Conservation (phyloP, 1,284 basidiomycete species). For the Puccinia hordei region DNA sequence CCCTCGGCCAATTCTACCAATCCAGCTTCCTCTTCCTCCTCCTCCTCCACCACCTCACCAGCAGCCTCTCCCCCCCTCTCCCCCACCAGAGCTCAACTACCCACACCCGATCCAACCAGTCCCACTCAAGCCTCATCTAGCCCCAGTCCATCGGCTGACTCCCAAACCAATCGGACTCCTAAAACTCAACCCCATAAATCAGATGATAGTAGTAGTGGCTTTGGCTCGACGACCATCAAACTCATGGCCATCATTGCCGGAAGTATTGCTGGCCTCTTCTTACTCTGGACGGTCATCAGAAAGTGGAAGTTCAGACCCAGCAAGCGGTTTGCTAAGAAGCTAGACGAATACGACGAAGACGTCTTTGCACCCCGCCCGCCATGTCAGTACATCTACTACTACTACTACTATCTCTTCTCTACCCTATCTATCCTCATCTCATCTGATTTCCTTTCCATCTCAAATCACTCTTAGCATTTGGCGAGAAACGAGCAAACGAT, state of each 20-base stretch:
- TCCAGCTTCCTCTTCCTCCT: background rate
- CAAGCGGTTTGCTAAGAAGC: slow-evolving; percentile 35
- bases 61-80: slow-evolving; percentile 1
- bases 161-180: background rate
- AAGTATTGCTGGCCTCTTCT: slow-evolving; percentile 9
- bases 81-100: background rate
- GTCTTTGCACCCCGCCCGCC: slow-evolving; percentile 48
- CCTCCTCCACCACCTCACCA: background rate
- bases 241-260: slow-evolving; percentile 24
- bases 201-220: background rate
- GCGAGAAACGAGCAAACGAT: slow-evolving; percentile 28
- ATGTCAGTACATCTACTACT: slow-evolving; percentile 20
- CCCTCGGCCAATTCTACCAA: background rate
- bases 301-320: slow-evolving; percentile 44
- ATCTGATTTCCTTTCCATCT: background rate
- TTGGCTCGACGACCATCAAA: slow-evolving; percentile 35
- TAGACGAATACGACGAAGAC: slow-evolving; percentile 43
- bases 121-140: background rate
- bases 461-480: background rate
- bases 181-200: background rate
- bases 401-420: background rate
- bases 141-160: background rate
- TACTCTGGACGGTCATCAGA: slow-evolving; percentile 46
- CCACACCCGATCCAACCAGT: background rate
- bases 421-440: background rate